Base-by-base conservation (phyloP, 2,329 filamentous ascomycete species). In the Aspergillus sp. region DNA sequence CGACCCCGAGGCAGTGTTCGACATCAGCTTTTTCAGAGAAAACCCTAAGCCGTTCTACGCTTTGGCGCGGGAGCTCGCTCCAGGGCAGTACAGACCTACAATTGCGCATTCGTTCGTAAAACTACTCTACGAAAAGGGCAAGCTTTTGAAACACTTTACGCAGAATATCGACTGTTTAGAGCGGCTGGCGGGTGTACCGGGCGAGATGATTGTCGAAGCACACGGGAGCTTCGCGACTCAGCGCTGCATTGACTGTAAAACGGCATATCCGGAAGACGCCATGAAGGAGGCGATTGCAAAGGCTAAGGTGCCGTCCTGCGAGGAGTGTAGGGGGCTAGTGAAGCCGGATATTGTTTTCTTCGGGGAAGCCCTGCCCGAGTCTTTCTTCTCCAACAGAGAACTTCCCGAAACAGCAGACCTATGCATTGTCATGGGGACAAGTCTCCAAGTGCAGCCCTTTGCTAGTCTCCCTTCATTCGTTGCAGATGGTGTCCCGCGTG, bases 81-180 rank as follows among this genome's bases (percentile, higher is more conserved):
- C 95, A 0, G 93, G 93, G 17, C 89, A 89, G 67, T 97, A 90
- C 77, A 83, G 88, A 55, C 95, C 95, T 0, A 99, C 95, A 1
- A 81, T 98, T 55, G 90, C 92, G 2, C 95, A 99, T 76, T 88
- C 86, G 37, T 99, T 99, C 75, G 87, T 99, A 67, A 83, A 86
- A 14, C 80, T 99, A 23, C 85, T 98, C 15, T 84, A 93, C 57
- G 80, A 87, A 59, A 96, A 96, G 76, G 86, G 85, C 4, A 79
- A 93, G 41, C 79, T 99, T 23, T 79, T 89, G 64, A 95, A 92
- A 80, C 84, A 95, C 53, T 99, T 98, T 74, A 97, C 95, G 0
- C 95, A 99, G 71, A 99, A 99, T 70, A 98, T 99, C 65, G 95
- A 99, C 77, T 96, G 92, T 68, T 82, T 99, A 12, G 95, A 99